phyloP scores from a whole-genome alignment of 2,329 filamentous ascomycete species.

The Pseudocercospora vitis region DNA sequence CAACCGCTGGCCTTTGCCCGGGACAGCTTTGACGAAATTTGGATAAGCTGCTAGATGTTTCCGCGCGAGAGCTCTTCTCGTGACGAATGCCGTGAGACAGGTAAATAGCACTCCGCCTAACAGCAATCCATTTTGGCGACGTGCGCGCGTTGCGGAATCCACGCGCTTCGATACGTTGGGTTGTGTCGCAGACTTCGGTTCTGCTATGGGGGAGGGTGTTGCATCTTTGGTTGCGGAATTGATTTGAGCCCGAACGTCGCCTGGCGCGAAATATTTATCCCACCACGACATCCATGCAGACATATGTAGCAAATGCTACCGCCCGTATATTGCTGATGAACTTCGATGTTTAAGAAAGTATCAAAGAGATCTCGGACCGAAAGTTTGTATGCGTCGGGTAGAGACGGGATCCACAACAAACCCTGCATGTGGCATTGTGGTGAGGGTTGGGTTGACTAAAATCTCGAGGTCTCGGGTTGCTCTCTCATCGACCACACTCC shows the following conservation, averaged over 20 bases:
- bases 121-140: constrained; percentile 55
- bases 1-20: constrained; percentile 9
- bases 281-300: constrained; percentile 36
- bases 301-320: too few species aligned
- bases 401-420: constrained; percentile 3
- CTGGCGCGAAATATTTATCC: constrained; percentile 37
- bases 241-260: constrained; percentile 32
- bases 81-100: constrained; percentile 66
- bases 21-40: constrained; percentile 16
- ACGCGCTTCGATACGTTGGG: constrained; percentile 24
- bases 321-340: too few species aligned
- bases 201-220: too few species aligned
- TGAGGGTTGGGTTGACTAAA: not conserved
- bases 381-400: constrained; percentile 1
- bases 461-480: not conserved
- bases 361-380: constrained; percentile 10
- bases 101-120: constrained; percentile 75
- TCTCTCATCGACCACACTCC: not conserved
- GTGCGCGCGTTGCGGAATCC: constrained; percentile 31
- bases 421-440: constrained; percentile 8
- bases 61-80: constrained; percentile 65
- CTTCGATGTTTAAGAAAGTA: constrained; percentile 6
- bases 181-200: constrained; percentile 16
- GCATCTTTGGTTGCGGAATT: constrained; percentile 7
- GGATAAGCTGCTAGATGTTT: constrained; percentile 64